Percentiles rank a stretch among this genome's conserved stretches.
phyloP scores from a whole-genome alignment of 371 early-diverging fungal species.

The Circinella minor region DNA sequence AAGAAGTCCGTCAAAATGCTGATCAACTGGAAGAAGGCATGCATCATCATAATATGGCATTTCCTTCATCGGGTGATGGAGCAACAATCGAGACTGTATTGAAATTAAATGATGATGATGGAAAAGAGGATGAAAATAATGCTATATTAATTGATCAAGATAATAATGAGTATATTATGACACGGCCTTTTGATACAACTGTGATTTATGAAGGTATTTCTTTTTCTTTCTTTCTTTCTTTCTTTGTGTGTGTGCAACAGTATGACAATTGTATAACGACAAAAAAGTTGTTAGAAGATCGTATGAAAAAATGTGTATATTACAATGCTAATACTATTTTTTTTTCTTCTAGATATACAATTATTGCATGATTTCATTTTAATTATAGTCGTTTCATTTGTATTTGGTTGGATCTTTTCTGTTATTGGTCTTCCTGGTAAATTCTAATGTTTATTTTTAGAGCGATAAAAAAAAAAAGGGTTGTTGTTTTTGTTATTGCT shows the following conservation, averaged over 20 bases:
- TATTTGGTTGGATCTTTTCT: slow-evolving; percentile 49
- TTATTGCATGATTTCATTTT: slow-evolving; percentile 62
- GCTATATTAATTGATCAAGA: slow-evolving; percentile 52
- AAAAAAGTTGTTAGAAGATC: background rate
- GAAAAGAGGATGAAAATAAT: slow-evolving; percentile 19
- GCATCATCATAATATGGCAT: slow-evolving; percentile 38
- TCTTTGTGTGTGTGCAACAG: background rate
- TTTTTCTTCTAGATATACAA: slow-evolving; percentile 36
- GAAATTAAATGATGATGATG: slow-evolving; percentile 28
- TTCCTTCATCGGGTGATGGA: slow-evolving; percentile 29
- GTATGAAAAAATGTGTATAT: too few relatives aligned
- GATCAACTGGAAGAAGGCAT: slow-evolving; percentile 55
- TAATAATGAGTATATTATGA: slow-evolving; percentile 61
- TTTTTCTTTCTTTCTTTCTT: background rate
- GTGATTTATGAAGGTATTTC: slow-evolving; percentile 54
- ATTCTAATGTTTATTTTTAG: slow-evolving; percentile 12
- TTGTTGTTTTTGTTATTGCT: slow-evolving; percentile 11
- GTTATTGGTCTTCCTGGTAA: slow-evolving; percentile 53
- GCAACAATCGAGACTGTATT: slow-evolving; percentile 52
- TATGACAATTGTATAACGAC: slow-evolving; percentile 6
- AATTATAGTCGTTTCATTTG: slow-evolving; percentile 52
- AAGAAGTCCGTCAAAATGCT: slow-evolving; percentile 53
- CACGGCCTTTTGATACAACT: slow-evolving; percentile 57
- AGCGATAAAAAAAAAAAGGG: background rate
- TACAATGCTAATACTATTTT: background rate